These are phyloP conservation scores for Aspergillus sp. DNA, from an alignment of 2,329 filamentous ascomycete genomes.

Conservation along the genomic window DNA sequence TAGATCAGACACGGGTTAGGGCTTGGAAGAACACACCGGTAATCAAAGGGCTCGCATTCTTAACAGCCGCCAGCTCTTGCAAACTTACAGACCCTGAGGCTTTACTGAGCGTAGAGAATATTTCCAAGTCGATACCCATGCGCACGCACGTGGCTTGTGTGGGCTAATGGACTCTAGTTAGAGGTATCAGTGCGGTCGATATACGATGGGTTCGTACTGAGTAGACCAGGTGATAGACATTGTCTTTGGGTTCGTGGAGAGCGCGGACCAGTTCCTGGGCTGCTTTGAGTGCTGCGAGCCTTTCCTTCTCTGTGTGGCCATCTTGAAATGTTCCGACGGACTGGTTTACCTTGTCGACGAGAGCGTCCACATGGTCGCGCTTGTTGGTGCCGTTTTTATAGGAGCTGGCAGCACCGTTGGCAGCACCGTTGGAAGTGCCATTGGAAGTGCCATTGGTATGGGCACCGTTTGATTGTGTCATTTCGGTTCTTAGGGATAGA, in stretches of 20 bases:
- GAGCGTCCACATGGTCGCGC: neutral
- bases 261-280: slow-evolving; percentile 5
- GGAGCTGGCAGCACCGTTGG: too few species aligned
- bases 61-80: slow-evolving; percentile 14
- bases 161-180: slow-evolving; percentile 4
- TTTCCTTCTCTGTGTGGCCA: neutral
- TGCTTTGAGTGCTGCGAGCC: slow-evolving; percentile 9
- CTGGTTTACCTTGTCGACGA: slow-evolving; percentile 1
- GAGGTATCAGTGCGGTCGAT: neutral
- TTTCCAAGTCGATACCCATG: slow-evolving; percentile 17
- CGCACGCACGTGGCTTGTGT: slow-evolving; percentile 15
- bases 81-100: slow-evolving; percentile 1
- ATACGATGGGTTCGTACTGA: neutral
- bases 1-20: too few species aligned
- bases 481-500: too few species aligned
- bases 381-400: neutral
- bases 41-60: slow-evolving; percentile 10
- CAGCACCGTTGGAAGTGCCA: rapidly evolving
- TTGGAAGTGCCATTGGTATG: neutral
- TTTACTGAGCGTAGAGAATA: slow-evolving; percentile 14
- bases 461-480: too few species aligned
- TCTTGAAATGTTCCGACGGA: neutral
- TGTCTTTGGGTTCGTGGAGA: slow-evolving; percentile 11
- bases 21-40: neutral
- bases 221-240: slow-evolving; percentile 12